A percentile compares a stretch with the other conserved stretches of the same genome.
These are phyloP conservation scores for Diacronema lutheri DNA, from an alignment of 78 protist genomes.

Conservation along the genomic window DNA sequence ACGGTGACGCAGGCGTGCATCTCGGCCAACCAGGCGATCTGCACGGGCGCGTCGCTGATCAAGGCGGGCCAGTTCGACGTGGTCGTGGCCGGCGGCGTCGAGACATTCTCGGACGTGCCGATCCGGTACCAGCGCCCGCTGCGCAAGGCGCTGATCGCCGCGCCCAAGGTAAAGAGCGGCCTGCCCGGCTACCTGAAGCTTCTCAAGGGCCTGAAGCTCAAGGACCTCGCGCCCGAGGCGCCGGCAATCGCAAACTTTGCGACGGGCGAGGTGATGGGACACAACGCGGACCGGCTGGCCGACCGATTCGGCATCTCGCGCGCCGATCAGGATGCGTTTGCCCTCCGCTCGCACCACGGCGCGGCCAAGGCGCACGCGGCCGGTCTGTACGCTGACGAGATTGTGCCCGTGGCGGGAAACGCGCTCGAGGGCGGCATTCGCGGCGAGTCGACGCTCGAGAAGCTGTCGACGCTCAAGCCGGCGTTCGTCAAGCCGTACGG, in stretches of 20 bases:
- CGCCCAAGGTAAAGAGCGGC: conserved; percentile 3
- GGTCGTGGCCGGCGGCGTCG: conserved; percentile 48
- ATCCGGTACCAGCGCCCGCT: conserved; percentile 39
- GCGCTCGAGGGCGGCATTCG: conserved; percentile 26
- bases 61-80: not conserved
- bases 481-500: conserved; percentile 71
- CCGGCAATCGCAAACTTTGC: conserved; percentile 68
- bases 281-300: conserved; percentile 77
- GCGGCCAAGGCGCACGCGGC: conserved; percentile 68
- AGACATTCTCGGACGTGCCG: conserved; percentile 55
- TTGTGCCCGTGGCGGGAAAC: not conserved
- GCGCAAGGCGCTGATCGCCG: conserved; percentile 33
- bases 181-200: conserved; percentile 1
- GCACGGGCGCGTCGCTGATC: conserved; percentile 1
- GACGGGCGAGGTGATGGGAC: conserved; percentile 80
- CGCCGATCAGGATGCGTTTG: conserved; percentile 76
- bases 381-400: conserved; percentile 15
- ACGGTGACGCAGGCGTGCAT: conserved; percentile 68
- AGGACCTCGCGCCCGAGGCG: conserved; percentile 38
- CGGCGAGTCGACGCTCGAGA: conserved; percentile 66
- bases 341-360: conserved; percentile 61
- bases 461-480: conserved; percentile 25
- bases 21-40: conserved; percentile 42
- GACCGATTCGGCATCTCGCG: conserved; percentile 74
- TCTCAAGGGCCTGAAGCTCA: conserved; percentile 4